Evolutionary conservation across 192 early-diverging fungal species (phyloP), one percentile per base, ranked within the genome.

Genomic region (Backusella mclennaniae): DNA sequence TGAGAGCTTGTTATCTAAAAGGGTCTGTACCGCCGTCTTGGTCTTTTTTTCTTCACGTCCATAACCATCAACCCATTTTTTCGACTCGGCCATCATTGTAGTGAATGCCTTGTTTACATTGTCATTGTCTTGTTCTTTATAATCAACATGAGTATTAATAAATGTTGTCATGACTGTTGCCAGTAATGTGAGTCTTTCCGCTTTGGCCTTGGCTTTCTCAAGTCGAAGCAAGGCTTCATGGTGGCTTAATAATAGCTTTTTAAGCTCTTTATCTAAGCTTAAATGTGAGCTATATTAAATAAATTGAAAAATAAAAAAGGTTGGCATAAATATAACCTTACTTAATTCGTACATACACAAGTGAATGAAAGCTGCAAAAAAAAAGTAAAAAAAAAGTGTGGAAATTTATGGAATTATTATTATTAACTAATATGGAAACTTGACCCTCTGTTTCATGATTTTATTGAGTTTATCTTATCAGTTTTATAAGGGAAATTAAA

Each of bases 251-350:
- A 59, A 59, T 23, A 59, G 11, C 26, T 12, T 9, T 4, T 12
- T 59, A 23, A 59, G 23, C 56, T 59, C 56, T 19, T 59, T 59
- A 59, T 59, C 56, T 59, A 59, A 26, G 56, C 56, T 59, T 59
- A 29, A 59, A 26, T 59, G 56, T 59, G 56, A 59, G 56, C 11
- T 29, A 26, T 59, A 21, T 59, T 59, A 59, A 59, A 59, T 23
- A 11, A 19, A 53, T 11, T 39, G 38, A 7, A 39, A 39, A 0
- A 39, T 39, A 11, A 39, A 39, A 39, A 39, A 39, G 38, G 38
- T 11, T 39, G 38, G 38, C 11, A 39, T 39, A 39, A 39, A 59
- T 59, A 49, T 49, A 59, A 23, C 53, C 53, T 56, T 56, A 56
- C 53, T 59, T 59, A 59, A 23, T 59, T 59, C 53, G 53, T 59